Evolutionary conservation across 2,329 filamentous ascomycete genomes (phyloP).

Genomic region (Conoideocrella luteorostrata): DNA sequence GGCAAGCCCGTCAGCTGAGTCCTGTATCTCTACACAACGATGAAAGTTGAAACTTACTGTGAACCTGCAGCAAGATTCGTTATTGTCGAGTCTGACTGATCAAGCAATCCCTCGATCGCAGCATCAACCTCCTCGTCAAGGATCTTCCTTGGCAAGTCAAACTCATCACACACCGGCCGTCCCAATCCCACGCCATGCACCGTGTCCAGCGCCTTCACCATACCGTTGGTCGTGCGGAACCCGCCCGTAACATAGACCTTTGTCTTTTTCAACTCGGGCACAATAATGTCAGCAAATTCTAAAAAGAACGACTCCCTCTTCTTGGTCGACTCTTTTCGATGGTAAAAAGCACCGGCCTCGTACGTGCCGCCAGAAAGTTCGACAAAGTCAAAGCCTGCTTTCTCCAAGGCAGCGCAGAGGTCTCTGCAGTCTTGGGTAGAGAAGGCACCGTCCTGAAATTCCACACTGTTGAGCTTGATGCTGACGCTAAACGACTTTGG

Average conservation of each 20-base stretch:
- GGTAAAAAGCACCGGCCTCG: constrained; percentile 43
- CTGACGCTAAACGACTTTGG: constrained; percentile 34
- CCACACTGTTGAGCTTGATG: constrained; percentile 53
- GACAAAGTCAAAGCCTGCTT: constrained; percentile 48
- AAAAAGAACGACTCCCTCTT: constrained; percentile 55
- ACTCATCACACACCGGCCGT: constrained; percentile 22
- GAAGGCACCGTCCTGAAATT: constrained; percentile 49
- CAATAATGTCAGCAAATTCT: constrained; percentile 51
- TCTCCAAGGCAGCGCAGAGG: constrained; percentile 41
- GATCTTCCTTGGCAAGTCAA: constrained; percentile 20
- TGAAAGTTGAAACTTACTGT: constrained; percentile 19
- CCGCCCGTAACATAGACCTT: constrained; percentile 55
- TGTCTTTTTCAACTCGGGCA: constrained; percentile 38
- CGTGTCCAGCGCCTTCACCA: constrained; percentile 50
- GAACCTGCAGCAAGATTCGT: constrained; percentile 23
- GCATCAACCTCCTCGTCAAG: constrained; percentile 27
- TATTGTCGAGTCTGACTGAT: constrained; percentile 43
- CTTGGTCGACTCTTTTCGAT: constrained; percentile 47
- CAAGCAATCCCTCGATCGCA: constrained; percentile 39
- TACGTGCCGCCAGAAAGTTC: constrained; percentile 57
- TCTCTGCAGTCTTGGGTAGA: constrained; percentile 43
- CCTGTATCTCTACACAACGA: too few relatives aligned
- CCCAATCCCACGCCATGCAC: constrained; percentile 56
- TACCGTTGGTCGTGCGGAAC: constrained; percentile 46
- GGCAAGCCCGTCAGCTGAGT: too few relatives aligned